Evolutionary conservation across 495 filamentous ascomycete species (phyloP), one percentile per base, ranked within the genome.

Genomic region (Apiosordaria backusii): DNA sequence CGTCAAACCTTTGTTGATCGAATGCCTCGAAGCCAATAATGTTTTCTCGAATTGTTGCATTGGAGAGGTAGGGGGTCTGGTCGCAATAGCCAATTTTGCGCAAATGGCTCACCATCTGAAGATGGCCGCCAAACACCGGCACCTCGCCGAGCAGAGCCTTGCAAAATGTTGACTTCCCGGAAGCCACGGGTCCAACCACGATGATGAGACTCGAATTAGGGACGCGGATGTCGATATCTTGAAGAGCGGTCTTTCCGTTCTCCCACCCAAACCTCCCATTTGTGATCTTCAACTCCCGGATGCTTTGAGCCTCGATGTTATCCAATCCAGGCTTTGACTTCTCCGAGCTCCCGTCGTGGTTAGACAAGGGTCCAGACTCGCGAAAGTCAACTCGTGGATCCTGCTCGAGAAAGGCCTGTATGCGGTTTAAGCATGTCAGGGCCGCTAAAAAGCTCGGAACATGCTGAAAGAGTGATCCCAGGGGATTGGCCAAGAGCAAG

Each of bases 1-100:
- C 79, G 19, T 76, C 75, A 71, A 92, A 92, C 78, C 88, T 86
- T 23, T 68, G 69, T n/a, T 80, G 75, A 60, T 90, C 80, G 57
- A 85, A 86, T 0, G 79, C 71, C 0, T 68, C 60, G 25, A 72
- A 75, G 3, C 72, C 72, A 13, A 75, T 57, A 27, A 77, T 77
- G 62, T 71, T 82, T 4, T 80, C 65, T 15, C 74, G 71, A 23
- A 85, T 77, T 0, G 79, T 81, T 4, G 65, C 67, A 61, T 83
- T 82, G 23, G 70, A 62, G 1, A 83, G 67, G 74, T 78, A 83
- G 0, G 82, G 77, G 0, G 50, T 74, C 50, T 85, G 81, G 16
- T 76, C 71, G 45, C 80, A 83, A 40, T 76, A 83, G 0, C 79
- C 79, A 4, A 79, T 74, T 27, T 50, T 67, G 18, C 63, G 54